Evolutionary conservation across 257 asterid genomes (phyloP).

Genomic region (Haberlea rhodopensis): DNA sequence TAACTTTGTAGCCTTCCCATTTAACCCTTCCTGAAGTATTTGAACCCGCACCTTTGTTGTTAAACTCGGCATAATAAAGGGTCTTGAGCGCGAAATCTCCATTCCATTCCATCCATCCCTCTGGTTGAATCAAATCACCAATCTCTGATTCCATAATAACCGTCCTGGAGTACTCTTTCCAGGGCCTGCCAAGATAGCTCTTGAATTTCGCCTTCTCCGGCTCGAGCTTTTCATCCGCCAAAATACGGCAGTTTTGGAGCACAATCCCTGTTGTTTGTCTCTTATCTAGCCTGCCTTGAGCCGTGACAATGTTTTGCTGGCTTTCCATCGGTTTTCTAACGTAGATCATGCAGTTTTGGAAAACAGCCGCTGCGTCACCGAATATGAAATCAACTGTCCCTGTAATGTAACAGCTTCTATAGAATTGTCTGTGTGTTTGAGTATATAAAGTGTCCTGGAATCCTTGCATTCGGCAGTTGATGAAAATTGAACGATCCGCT

Average conservation of each 20-base stretch:
- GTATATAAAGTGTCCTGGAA: conserved; percentile 38
- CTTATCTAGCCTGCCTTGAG: conserved; percentile 15
- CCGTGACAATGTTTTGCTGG: conserved; percentile 32
- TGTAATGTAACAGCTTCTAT: conserved; percentile 41
- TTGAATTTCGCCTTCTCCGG: neutral
- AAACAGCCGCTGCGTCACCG: no score
- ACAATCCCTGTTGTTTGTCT: conserved; percentile 5
- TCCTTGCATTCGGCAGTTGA: conserved; percentile 48
- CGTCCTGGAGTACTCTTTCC: no score
- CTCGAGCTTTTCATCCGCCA: neutral
- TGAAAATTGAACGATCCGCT: conserved; percentile 34
- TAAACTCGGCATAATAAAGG: no score
- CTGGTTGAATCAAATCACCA: no score
- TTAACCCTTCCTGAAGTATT: no score
- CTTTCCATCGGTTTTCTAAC: conserved; percentile 33
- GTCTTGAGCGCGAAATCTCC: no score
- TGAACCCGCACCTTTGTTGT: no score
- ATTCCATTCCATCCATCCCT: no score
- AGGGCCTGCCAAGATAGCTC: conserved; percentile 16
- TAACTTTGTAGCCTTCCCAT: no score
- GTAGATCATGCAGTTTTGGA: no score
- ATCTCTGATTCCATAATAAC: no score
- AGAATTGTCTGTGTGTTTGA: conserved; percentile 37
- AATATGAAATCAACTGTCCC: conserved; percentile 45
- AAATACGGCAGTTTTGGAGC: conserved; percentile 14